Conservation (phyloP, 2,329 filamentous ascomycete species). For the Calonectria honghensis region DNA sequence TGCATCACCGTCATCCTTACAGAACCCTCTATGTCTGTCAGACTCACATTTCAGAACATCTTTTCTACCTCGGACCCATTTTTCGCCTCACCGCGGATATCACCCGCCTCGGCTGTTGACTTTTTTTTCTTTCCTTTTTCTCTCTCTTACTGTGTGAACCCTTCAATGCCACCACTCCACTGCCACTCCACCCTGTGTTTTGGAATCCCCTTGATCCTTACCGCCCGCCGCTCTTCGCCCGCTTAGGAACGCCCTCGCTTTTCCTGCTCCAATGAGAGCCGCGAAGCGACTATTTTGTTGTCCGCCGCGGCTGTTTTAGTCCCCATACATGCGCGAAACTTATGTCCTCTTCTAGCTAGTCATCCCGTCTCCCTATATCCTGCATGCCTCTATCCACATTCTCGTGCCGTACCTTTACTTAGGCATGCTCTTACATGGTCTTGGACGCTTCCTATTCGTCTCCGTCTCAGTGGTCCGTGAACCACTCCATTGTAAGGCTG, state of each 20-base stretch:
- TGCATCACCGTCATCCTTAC: background rate
- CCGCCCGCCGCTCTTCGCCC: constrained; percentile 36
- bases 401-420: constrained; percentile 34
- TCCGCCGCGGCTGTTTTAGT: constrained; percentile 47
- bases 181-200: constrained; percentile 2
- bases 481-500: constrained; percentile 50
- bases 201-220: constrained; percentile 6
- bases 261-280: constrained; percentile 32
- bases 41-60: constrained; percentile 26
- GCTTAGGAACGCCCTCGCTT: constrained; percentile 30
- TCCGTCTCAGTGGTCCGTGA: constrained; percentile 44
- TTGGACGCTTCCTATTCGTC: constrained; percentile 46
- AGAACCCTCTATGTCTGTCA: constrained; percentile 28
- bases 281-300: constrained; percentile 33
- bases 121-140: background rate
- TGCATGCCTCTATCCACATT: constrained; percentile 12
- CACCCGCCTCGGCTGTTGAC: constrained; percentile 30
- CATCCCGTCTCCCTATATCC: constrained; percentile 17
- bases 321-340: constrained; percentile 44
- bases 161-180: constrained; percentile 6
- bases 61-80: constrained; percentile 27
- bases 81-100: constrained; percentile 33
- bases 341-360: constrained; percentile 51
- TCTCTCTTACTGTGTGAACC: constrained; percentile 15
- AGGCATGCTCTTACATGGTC: constrained; percentile 22